Percentiles rank a stretch among this genome's conserved stretches.
These are phyloP conservation scores for Diplogelasinospora grovesii DNA, from an alignment of 495 filamentous ascomycete genomes.

Conservation along the genomic window DNA sequence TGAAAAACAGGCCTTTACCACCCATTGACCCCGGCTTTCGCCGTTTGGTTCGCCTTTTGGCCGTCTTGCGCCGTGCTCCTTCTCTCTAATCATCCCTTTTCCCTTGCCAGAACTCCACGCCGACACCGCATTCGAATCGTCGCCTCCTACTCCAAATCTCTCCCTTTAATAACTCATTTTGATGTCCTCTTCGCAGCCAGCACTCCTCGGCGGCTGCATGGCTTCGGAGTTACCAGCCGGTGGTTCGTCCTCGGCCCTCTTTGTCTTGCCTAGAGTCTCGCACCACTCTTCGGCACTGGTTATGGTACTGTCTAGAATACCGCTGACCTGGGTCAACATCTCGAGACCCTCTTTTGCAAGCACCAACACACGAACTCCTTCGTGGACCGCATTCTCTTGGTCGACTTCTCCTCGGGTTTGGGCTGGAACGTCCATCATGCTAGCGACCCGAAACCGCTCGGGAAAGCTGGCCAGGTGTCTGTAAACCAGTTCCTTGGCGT, in stretches of 20 bases:
- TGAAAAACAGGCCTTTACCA: too few species aligned
- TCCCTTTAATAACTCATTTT: too few species aligned
- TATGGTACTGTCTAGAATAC: constrained; percentile 76
- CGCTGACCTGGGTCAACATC: constrained; percentile 79
- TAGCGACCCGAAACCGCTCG: constrained; percentile 59
- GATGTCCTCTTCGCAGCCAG: too few species aligned
- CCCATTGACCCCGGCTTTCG: too few species aligned
- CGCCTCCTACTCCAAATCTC: too few species aligned
- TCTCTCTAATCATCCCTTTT: too few species aligned
- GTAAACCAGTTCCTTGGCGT: constrained; percentile 70
- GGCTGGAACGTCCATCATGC: constrained; percentile 37
- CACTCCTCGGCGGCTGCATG: not conserved
- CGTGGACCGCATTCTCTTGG: constrained; percentile 31
- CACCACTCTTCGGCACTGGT: constrained; percentile 84
- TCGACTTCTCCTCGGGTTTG: constrained; percentile 31
- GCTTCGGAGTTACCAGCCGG: not conserved
- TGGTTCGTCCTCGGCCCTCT: constrained; percentile 21
- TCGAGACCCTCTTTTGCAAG: constrained; percentile 83
- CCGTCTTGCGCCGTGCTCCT: too few species aligned
- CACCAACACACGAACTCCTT: constrained; percentile 64
- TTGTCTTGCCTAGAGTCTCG: constrained; percentile 59
- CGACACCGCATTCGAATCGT: too few species aligned
- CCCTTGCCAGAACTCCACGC: too few species aligned
- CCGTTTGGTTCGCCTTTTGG: too few species aligned
- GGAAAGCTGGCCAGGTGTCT: constrained; percentile 74